A percentile compares a stretch with the other conserved stretches of the same genome.
Evolutionary conservation across 176 grass and related monocot species (phyloP).

Genomic region (Oryza longistaminata): DNA sequence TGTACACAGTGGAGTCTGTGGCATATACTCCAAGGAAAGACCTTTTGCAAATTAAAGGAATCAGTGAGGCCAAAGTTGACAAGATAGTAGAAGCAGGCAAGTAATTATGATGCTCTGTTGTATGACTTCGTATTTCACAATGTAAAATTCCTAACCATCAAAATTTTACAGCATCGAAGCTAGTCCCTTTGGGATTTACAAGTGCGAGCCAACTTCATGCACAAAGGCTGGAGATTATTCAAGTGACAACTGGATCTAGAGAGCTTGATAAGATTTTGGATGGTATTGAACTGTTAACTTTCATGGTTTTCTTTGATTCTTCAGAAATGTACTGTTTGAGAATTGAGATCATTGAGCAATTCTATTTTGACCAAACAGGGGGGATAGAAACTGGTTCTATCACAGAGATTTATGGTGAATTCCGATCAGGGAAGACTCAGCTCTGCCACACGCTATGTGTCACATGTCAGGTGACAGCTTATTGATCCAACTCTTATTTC

Average conservation of each 20-base stretch:
- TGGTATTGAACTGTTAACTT: slow-evolving; percentile 50
- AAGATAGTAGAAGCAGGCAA: slow-evolving; percentile 95
- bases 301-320: neutral
- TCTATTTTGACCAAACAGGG: slow-evolving; percentile 51
- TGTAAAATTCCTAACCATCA: neutral
- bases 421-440: slow-evolving; percentile 86
- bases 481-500: neutral
- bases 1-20: slow-evolving; percentile 82
- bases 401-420: slow-evolving; percentile 97
- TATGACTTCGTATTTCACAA: neutral
- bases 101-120: slow-evolving; percentile 19
- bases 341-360: slow-evolving; percentile 15
- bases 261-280: slow-evolving; percentile 98
- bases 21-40: slow-evolving; percentile 95
- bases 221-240: slow-evolving; percentile 91
- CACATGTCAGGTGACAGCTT: slow-evolving; percentile 78
- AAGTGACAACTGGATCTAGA: slow-evolving; percentile 91
- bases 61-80: slow-evolving; percentile 96
- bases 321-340: neutral
- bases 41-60: slow-evolving; percentile 94
- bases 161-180: slow-evolving; percentile 72
- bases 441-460: slow-evolving; percentile 93
- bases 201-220: slow-evolving; percentile 97
- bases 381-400: slow-evolving; percentile 97
- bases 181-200: slow-evolving; percentile 91